These are phyloP conservation scores for Phytopythium litorale DNA, from an alignment of 352 stramenopile genomes.

Conservation along the genomic window DNA sequence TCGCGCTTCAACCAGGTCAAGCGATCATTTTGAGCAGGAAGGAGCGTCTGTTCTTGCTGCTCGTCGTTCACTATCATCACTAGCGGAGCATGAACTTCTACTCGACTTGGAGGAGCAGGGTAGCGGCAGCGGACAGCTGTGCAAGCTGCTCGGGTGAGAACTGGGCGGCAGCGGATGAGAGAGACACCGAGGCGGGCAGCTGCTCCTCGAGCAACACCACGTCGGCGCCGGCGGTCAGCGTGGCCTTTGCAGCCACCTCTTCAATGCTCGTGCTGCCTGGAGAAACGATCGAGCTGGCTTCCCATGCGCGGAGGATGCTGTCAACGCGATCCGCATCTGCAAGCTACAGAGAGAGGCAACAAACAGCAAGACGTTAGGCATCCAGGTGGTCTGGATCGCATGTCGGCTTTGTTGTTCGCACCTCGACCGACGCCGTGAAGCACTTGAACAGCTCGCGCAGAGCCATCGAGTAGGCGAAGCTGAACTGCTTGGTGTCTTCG, in stretches of 20 bases:
- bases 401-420: constrained; percentile 15
- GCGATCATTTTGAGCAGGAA: too few relatives aligned
- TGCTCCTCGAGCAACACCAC: constrained; percentile 64
- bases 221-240: constrained; percentile 52
- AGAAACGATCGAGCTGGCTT: constrained; percentile 21
- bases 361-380: constrained; percentile 6
- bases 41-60: too few relatives aligned
- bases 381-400: neutral
- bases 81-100: neutral
- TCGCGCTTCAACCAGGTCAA: too few relatives aligned
- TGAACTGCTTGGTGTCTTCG: constrained; percentile 70
- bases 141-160: constrained; percentile 44
- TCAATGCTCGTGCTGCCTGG: constrained; percentile 30
- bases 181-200: constrained; percentile 24
- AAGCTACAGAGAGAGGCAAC: constrained; percentile 25
- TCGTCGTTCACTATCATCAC: neutral
- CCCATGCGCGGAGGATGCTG: constrained; percentile 33
- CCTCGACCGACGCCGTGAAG: constrained; percentile 76
- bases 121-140: constrained; percentile 21
- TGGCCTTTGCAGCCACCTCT: constrained; percentile 49
- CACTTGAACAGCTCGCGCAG: constrained; percentile 78
- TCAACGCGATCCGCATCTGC: constrained; percentile 42
- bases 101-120: constrained; percentile 26
- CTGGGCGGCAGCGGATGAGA: constrained; percentile 22
- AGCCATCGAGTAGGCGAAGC: constrained; percentile 77